Evolutionary conservation across 805 yeast genomes (phyloP).

Genomic region (Starmerella etchellsii): DNA sequence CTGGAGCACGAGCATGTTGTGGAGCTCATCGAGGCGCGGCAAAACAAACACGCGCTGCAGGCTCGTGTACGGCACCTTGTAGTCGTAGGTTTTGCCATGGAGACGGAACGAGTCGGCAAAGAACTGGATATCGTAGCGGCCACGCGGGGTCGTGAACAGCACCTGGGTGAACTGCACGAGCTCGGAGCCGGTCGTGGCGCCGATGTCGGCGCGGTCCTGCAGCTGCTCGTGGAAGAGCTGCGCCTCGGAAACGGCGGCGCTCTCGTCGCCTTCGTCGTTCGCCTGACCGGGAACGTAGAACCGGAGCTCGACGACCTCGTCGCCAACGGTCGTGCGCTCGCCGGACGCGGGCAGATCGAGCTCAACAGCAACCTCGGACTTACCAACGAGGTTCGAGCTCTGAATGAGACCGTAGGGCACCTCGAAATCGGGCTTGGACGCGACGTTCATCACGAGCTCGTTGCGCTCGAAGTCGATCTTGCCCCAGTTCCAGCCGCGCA

Average conservation of each 20-base stretch:
- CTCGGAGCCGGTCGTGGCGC: constrained; percentile 88
- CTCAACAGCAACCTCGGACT: constrained; percentile 87
- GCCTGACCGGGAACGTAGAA: constrained; percentile 85
- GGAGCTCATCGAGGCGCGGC: constrained; percentile 89
- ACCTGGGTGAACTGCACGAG: constrained; percentile 86
- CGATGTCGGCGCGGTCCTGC: constrained; percentile 86
- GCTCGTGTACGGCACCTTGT: constrained; percentile 81
- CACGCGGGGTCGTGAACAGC: constrained; percentile 91
- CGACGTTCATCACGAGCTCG: constrained; percentile 74
- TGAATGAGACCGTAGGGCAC: constrained; percentile 68
- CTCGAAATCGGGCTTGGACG: constrained; percentile 84
- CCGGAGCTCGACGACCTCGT: constrained; percentile 88
- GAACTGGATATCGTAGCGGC: constrained; percentile 94
- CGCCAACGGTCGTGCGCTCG: constrained; percentile 58
- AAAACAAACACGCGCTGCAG: constrained; percentile 81
- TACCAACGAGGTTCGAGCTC: constrained; percentile 81
- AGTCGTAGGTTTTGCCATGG: constrained; percentile 95
- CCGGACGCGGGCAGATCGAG: constrained; percentile 44
- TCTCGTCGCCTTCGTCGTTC: constrained; percentile 31
- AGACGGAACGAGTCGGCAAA: constrained; percentile 75
- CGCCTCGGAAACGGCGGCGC: constrained; percentile 55
- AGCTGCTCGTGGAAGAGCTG: constrained; percentile 77
- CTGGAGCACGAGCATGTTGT: constrained; percentile 76
- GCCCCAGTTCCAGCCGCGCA: constrained; percentile 99
- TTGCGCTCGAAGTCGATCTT: constrained; percentile 81